Percentiles rank a stretch among this genome's conserved stretches.
These are phyloP conservation scores for Neofusicoccum laricinum DNA, from an alignment of 2,329 filamentous ascomycete species.

Conservation along the genomic window DNA sequence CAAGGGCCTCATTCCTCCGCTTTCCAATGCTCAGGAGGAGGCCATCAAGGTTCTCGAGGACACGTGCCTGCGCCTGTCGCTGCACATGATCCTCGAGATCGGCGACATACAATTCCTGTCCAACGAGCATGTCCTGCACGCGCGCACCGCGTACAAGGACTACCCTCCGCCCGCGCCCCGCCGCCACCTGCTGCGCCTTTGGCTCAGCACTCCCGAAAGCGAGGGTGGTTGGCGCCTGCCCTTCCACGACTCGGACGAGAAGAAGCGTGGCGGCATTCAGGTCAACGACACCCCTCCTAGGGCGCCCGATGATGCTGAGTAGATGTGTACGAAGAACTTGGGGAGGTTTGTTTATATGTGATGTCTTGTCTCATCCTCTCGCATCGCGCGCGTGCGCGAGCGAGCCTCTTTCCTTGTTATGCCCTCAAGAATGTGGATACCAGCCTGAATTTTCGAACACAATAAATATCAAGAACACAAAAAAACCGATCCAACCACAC, in stretches of 20 bases:
- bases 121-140: slow-evolving; percentile 78
- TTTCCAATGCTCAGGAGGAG: slow-evolving; percentile 66
- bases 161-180: slow-evolving; percentile 65
- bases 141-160: slow-evolving; percentile 76
- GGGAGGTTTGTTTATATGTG: not conserved
- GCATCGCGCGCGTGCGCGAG: too few relatives aligned
- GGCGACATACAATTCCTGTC: slow-evolving; percentile 86
- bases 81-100: slow-evolving; percentile 84
- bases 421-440: not conserved
- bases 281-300: slow-evolving; percentile 76
- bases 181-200: slow-evolving; percentile 77
- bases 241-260: slow-evolving; percentile 75
- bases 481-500: too few relatives aligned
- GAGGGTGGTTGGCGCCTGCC: slow-evolving; percentile 86
- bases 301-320: slow-evolving; percentile 76
- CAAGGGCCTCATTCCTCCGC: slow-evolving; percentile 66
- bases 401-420: not conserved
- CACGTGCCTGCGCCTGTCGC: slow-evolving; percentile 67
- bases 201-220: slow-evolving; percentile 75
- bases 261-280: slow-evolving; percentile 86
- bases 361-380: too few relatives aligned
- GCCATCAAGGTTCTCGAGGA: slow-evolving; percentile 71
- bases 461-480: not conserved
- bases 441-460: not conserved
- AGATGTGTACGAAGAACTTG: slow-evolving; percentile 24